phyloP scores from a whole-genome alignment of 192 early-diverging fungal genomes.

The Pilaira anomala region DNA sequence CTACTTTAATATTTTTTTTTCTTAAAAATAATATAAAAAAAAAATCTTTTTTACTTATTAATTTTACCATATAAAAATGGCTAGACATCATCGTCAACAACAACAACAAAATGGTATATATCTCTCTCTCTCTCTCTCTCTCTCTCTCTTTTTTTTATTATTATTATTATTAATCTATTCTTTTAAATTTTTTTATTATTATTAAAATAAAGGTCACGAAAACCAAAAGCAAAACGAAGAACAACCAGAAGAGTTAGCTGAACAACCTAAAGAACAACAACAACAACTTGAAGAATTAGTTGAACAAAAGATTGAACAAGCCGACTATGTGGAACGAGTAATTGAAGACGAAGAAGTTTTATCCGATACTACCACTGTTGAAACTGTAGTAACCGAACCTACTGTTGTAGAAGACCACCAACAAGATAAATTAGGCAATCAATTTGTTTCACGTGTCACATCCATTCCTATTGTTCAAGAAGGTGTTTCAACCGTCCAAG shows the following conservation, averaged over 20 bases:
- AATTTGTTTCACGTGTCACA: conserved; percentile 35
- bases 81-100: too few species aligned
- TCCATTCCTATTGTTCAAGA: conserved; percentile 37
- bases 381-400: not conserved
- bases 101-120: too few species aligned
- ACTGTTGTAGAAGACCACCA: not conserved
- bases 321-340: not conserved
- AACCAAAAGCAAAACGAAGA: too few species aligned
- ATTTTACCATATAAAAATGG: not conserved
- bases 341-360: too few species aligned
- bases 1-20: not conserved
- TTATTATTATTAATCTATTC: not conserved
- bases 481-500: conserved; percentile 25
- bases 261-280: too few species aligned
- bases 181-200: not conserved
- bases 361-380: too few species aligned
- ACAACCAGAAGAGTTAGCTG: too few species aligned
- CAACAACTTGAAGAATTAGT: too few species aligned
- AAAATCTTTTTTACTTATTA: not conserved
- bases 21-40: not conserved
- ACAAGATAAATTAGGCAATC: not conserved
- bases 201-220: not conserved
- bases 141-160: too few species aligned
- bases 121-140: not conserved
- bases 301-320: too few species aligned